Percentiles rank a stretch among this genome's conserved stretches.
phyloP scores from a whole-genome alignment of 768 basidiomycete species.

The Mycena maculata region DNA sequence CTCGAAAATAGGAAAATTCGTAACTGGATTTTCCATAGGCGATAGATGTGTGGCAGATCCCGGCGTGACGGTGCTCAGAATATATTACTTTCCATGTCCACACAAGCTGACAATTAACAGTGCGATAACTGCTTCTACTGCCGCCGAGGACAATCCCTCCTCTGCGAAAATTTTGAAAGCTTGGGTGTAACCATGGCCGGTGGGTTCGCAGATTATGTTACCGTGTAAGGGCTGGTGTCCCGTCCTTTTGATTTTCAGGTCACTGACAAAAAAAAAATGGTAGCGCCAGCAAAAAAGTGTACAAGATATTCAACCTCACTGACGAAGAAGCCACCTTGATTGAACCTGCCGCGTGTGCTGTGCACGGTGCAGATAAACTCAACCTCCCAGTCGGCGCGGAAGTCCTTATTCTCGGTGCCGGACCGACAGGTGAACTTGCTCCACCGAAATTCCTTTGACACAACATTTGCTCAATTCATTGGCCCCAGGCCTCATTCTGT shows the following conservation, averaged over 20 bases:
- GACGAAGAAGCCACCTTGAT: conserved; percentile 83
- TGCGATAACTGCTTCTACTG: conserved; percentile 81
- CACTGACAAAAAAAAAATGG: conserved; percentile 40
- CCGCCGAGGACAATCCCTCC: conserved; percentile 71
- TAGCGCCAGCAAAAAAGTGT: conserved; percentile 74
- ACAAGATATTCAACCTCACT: conserved; percentile 79
- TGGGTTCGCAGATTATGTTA: conserved; percentile 81
- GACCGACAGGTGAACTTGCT: conserved; percentile 69
- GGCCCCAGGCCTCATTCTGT: conserved; percentile 77
- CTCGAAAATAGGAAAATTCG: conserved; percentile 54
- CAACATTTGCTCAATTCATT: not conserved
- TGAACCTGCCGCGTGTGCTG: conserved; percentile 83
- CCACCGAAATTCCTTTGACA: not conserved
- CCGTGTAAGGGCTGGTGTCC: conserved; percentile 58
- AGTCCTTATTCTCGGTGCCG: conserved; percentile 80
- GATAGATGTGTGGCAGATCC: conserved; percentile 59
- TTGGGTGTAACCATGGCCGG: conserved; percentile 73
- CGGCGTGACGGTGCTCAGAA: conserved; percentile 42
- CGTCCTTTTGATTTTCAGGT: not conserved
- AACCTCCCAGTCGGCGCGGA: conserved; percentile 75
- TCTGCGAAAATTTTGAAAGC: conserved; percentile 78
- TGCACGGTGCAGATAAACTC: conserved; percentile 84
- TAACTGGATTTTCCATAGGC: conserved; percentile 53
- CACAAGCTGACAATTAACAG: conserved; percentile 29
- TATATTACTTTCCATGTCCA: conserved; percentile 27